Base-by-base conservation (phyloP, 345 rosid genomes). In the Nephelium lappaceum region DNA sequence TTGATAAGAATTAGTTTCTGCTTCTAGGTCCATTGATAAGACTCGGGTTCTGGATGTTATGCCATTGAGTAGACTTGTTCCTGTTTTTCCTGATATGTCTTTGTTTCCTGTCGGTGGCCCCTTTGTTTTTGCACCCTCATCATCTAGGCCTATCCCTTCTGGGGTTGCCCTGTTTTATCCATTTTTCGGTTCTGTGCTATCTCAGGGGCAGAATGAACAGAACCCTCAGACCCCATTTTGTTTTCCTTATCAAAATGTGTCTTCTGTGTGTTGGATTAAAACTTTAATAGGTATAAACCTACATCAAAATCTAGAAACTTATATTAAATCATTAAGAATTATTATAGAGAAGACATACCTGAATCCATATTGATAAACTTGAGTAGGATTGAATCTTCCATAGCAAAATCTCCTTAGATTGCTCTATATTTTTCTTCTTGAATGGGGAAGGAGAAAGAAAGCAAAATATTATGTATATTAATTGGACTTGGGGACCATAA, bases 151-250 rank as follows among this genome's bases (percentile, higher is more conserved):
- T 78, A 85, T 85, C 74, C 79, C 91, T 3, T 61, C 92, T 5
- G 92, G 81, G 41, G 69, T 47, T 77, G 49, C 93, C 2, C 88
- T 93, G 19, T 87, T 89, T 79, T 91, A 82, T 80, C 97, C 95
- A 0, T 87, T 86, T 83, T 71, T 76, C 39, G 55, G 73, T 67
- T 77, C 78, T 31, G 16, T 53, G 58, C n/a, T 5, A 71, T 75
- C 76, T n/a, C 85, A 78, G 18, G 76, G 73, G 47, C 57, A 81
- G 0, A 71, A 79, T 8, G 62, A 47, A 14, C 55, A 49, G 15
- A 53, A 53, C 5, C 18, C 57, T 14, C 57, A 53, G 18, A 53
- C 58, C n/a, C n/a, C n/a, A 16, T 16, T 53, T 53, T n/a, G 58
- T 16, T 16, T 5, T n/a, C 58, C 58, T 53, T 15, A 53, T 53